These are phyloP conservation scores for Colletotrichum liaoningense DNA, from an alignment of 2,329 filamentous ascomycete species.

Conservation along the genomic window DNA sequence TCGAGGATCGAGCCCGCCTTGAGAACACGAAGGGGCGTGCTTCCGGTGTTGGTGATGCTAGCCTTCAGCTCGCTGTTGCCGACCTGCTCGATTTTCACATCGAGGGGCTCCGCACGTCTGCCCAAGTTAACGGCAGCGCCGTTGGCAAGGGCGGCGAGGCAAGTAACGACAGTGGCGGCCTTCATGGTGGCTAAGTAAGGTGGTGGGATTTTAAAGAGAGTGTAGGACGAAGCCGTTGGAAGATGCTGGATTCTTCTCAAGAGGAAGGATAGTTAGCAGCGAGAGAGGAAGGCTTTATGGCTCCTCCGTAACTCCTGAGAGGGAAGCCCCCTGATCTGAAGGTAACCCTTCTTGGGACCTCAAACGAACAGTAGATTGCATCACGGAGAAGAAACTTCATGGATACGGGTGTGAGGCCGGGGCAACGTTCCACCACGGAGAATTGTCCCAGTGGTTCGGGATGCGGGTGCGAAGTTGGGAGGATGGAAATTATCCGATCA, in stretches of 20 bases:
- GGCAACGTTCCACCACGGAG: slow-evolving; percentile 3
- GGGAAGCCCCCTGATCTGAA: not conserved
- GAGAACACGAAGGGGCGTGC: slow-evolving; percentile 56
- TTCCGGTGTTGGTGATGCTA: slow-evolving; percentile 60
- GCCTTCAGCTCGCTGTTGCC: slow-evolving; percentile 61
- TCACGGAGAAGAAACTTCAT: not conserved
- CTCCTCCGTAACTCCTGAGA: not conserved
- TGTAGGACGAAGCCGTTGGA: not conserved
- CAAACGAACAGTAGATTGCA: not conserved
- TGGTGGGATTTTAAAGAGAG: not conserved
- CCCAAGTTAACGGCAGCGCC: slow-evolving; percentile 45
- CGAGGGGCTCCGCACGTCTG: slow-evolving; percentile 50
- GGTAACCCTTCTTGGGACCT: not conserved
- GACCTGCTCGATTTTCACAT: slow-evolving; percentile 54
- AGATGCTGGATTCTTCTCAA: not conserved
- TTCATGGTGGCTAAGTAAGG: slow-evolving; percentile 45
- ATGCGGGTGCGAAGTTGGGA: slow-evolving; percentile 8
- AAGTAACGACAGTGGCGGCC: slow-evolving; percentile 46
- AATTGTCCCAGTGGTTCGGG: not conserved
- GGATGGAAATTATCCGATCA: slow-evolving; percentile 3
- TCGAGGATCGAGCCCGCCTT: slow-evolving; percentile 62
- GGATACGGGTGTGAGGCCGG: too few species aligned
- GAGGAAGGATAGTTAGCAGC: too few species aligned
- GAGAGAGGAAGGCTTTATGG: not conserved
- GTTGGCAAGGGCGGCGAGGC: slow-evolving; percentile 47